Conservation (phyloP, 169 alveolate genomes). For the Plasmodium cynomolgi region DNA sequence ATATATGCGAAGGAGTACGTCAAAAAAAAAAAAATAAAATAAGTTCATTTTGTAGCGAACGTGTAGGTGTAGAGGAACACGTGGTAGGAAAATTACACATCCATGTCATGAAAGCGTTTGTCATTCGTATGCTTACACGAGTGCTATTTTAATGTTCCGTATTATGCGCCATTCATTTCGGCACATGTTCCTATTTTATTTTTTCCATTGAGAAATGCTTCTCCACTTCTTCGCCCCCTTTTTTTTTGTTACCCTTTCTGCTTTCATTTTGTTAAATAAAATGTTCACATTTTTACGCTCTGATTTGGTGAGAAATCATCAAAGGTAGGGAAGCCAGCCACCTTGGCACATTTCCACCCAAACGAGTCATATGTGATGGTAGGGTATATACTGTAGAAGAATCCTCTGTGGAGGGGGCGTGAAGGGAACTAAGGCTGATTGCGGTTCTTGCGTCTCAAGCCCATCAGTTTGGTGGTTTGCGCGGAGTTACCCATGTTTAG, state of each 20-base stretch:
- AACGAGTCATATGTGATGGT: neutral
- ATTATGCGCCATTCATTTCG: neutral
- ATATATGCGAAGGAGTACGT: neutral
- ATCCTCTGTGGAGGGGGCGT: neutral
- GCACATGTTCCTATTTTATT: neutral
- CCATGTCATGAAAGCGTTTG: neutral
- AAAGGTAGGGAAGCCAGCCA: neutral
- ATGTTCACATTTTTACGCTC: slow-evolving; percentile 1
- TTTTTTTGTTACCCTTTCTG: neutral
- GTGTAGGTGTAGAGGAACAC: neutral
- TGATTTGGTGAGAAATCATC: slow-evolving; percentile 56
- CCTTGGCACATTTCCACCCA: neutral
- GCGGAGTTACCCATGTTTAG: neutral
- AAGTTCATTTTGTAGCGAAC: neutral
- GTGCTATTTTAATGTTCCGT: neutral
- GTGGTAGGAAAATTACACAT: neutral
- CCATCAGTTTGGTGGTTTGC: neutral
- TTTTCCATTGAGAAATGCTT: neutral
- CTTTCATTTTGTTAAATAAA: slow-evolving; percentile 5
- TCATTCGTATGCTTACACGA: neutral
- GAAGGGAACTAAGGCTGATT: neutral
- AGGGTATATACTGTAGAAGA: neutral
- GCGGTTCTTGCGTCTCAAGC: neutral
- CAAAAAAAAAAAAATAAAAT: neutral
- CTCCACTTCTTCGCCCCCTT: neutral